phyloP scores from a whole-genome alignment of 2,329 filamentous ascomycete species.

The Exophiala xenobiotica region DNA sequence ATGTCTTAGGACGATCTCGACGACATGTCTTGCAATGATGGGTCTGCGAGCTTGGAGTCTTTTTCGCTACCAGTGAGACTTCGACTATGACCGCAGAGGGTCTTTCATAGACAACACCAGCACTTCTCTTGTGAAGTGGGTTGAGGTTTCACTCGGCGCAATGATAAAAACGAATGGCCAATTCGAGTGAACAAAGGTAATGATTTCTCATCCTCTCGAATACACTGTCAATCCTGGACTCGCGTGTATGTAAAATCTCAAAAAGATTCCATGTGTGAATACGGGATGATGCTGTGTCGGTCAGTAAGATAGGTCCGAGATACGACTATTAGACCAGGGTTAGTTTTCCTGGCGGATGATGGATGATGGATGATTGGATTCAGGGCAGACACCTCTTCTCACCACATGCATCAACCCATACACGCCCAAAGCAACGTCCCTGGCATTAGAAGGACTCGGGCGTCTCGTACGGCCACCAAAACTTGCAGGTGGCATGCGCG shows the following conservation, averaged over 20 bases:
- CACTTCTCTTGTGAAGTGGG: slow-evolving; percentile 2
- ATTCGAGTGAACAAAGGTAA: neutral
- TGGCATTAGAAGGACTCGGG: neutral
- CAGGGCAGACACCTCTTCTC: too few species aligned
- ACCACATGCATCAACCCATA: too few species aligned
- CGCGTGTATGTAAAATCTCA: too few species aligned
- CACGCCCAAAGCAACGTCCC: too few species aligned
- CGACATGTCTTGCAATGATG: slow-evolving; percentile 1
- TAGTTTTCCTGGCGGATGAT: too few species aligned
- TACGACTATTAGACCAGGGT: too few species aligned
- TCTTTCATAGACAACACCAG: slow-evolving; percentile 12
- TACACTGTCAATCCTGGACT: too few species aligned
- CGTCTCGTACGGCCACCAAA: neutral
- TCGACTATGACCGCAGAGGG: slow-evolving; percentile 3
- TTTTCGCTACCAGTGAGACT: slow-evolving; percentile 1
- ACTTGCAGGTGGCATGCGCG: neutral
- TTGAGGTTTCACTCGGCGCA: slow-evolving; percentile 14
- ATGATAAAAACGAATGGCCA: slow-evolving; percentile 15
- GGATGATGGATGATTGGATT: too few species aligned
- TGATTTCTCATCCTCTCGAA: neutral
- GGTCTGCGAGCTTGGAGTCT: slow-evolving; percentile 3
- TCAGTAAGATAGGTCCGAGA: too few species aligned
- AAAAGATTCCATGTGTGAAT: too few species aligned
- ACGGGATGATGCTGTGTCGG: too few species aligned
- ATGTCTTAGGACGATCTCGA: slow-evolving; percentile 4